Evolutionary conservation across 1,139 yeast species (phyloP), one percentile per base, ranked within the genome.

Genomic region (Pneumocystis murina): DNA sequence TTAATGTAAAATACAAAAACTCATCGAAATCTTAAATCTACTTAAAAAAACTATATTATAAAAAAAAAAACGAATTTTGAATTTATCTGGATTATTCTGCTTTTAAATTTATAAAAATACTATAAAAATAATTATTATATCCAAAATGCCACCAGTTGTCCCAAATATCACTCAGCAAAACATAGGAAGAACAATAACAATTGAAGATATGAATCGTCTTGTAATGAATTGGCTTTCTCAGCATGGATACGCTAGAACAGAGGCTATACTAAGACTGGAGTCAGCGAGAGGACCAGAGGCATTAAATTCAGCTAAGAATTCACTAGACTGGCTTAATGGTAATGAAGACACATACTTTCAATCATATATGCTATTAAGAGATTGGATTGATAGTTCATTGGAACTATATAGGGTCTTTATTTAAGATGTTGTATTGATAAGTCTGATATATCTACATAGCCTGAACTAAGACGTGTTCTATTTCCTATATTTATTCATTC

Each of bases 161-260:
- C 55, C 55, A 48, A 48, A 24, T 24, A 30, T 48, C 12, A 12
- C 55, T 48, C 55, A 24, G 16, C 55, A 48, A 24, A 48, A 48
- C 17, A 48, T 48, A 12, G 55, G 55, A 48, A 48, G 55, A 48
- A 48, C 55, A 12, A 30, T 48, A 48, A 48, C 55, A 24, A 48
- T 48, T 48, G 55, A 48, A 48, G 55, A 48, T 12, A 48, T 48
- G 55, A 48, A 48, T 48, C 55, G 55, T 10, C 55, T 48, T 48
- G 55, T 48, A 48, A 48, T 48, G 39, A 58, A 58, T 38, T 40
- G 41, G 60, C 80, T 94, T 68, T 87, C 85, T 73, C 91, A 92
- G 72, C 90, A 91, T 73, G 99, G 99, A 2, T 94, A 89, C 72
- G 91, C 89, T 68, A 83, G 86, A 69, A 91, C 97, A 0, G 99